phyloP scores from a whole-genome alignment of 108 stramenopile genomes.

The Nannochloropsis granulata region DNA sequence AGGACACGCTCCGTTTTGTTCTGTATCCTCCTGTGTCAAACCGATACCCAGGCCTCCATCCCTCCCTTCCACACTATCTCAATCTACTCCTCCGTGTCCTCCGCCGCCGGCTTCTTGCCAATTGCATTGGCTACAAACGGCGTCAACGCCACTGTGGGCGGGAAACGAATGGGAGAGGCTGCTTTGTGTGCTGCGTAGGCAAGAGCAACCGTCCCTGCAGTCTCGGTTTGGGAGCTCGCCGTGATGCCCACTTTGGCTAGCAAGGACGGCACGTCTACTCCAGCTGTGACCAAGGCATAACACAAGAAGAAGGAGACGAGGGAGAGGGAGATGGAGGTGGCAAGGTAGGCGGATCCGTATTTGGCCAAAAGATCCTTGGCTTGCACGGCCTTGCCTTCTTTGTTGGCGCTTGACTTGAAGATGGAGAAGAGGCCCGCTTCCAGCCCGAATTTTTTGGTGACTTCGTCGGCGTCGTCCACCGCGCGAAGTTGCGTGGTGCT shows the following conservation, averaged over 20 bases:
- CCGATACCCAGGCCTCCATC: too few relatives aligned
- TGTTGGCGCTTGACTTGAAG: conserved; percentile 16
- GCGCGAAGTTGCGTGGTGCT: not conserved
- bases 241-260: conserved; percentile 66
- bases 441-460: conserved; percentile 49
- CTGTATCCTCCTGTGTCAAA: too few relatives aligned
- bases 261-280: conserved; percentile 63
- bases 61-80: too few relatives aligned
- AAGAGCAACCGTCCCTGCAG: conserved; percentile 75
- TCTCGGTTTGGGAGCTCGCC: conserved; percentile 46
- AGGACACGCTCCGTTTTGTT: too few relatives aligned
- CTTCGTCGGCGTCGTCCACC: conserved; percentile 10
- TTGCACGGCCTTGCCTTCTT: conserved; percentile 43
- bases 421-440: conserved; percentile 65
- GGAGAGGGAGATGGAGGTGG: conserved; percentile 78
- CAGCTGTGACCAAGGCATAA: conserved; percentile 63
- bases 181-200: conserved; percentile 95
- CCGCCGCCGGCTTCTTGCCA: conserved; percentile 60
- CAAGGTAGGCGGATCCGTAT: conserved; percentile 66
- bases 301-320: conserved; percentile 69
- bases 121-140: conserved; percentile 80
- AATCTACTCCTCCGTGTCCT: not conserved
- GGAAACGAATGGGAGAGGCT: conserved; percentile 84
- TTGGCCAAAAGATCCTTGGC: conserved; percentile 56
- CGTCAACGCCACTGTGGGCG: conserved; percentile 82